Conservation (phyloP, 352 stramenopile genomes). For the Sclerospora graminicola region DNA sequence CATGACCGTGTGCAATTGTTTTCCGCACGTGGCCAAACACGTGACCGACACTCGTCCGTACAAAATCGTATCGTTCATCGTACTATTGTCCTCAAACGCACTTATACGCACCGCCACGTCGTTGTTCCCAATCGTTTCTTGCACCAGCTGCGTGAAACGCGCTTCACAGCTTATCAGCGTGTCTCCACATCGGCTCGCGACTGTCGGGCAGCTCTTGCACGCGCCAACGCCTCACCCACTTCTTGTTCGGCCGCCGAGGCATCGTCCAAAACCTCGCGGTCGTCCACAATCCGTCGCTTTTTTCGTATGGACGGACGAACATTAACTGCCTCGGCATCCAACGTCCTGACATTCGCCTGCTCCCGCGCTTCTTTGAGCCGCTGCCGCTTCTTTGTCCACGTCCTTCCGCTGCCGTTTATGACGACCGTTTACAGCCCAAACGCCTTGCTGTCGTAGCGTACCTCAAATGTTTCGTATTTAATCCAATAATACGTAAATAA, state of each 20-base stretch:
- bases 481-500: too few species aligned
- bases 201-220: slow-evolving; percentile 44
- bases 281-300: slow-evolving; percentile 30
- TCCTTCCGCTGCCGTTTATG: slow-evolving; percentile 36
- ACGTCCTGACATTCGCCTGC: slow-evolving; percentile 39
- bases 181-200: slow-evolving; percentile 4
- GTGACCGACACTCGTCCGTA: slow-evolving; percentile 26
- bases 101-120: slow-evolving; percentile 13
- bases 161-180: slow-evolving; percentile 30
- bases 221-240: slow-evolving; percentile 61
- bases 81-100: slow-evolving; percentile 17
- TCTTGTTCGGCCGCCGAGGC: slow-evolving; percentile 54
- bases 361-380: slow-evolving; percentile 67
- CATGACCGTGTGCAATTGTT: slow-evolving; percentile 42
- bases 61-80: slow-evolving; percentile 11
- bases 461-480: too few species aligned
- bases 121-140: too few species aligned
- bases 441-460: slow-evolving; percentile 14
- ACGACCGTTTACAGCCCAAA: slow-evolving; percentile 28
- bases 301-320: slow-evolving; percentile 17
- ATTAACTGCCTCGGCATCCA: slow-evolving; percentile 29
- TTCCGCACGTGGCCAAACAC: slow-evolving; percentile 19
- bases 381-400: slow-evolving; percentile 21
- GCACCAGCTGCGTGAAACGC: slow-evolving; percentile 45
- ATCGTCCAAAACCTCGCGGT: slow-evolving; percentile 38